phyloP scores from a whole-genome alignment of 192 early-diverging fungal genomes.

The Backusella mclennaniae region DNA sequence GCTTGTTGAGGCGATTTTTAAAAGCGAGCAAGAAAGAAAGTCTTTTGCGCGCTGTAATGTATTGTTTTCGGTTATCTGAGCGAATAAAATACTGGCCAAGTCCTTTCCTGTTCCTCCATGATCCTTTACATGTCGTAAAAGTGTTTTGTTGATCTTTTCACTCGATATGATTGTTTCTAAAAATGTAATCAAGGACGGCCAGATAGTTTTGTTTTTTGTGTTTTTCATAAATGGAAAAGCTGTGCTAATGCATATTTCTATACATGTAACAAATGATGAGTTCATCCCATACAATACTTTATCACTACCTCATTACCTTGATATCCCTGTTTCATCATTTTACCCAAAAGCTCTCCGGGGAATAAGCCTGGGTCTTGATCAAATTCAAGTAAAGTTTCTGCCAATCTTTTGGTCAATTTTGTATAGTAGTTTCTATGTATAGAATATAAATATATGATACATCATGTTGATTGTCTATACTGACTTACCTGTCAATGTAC shows the following conservation, averaged over 20 bases:
- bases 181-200: not conserved
- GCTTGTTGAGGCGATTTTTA: not conserved
- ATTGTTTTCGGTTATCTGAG: not conserved
- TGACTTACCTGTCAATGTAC: constrained; percentile 13
- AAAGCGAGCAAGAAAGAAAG: not conserved
- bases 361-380: not conserved
- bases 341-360: not conserved
- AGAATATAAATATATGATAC: too few relatives aligned
- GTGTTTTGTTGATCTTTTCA: not conserved
- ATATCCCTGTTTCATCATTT: constrained; percentile 18
- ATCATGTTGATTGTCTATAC: too few relatives aligned
- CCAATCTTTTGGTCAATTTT: not conserved
- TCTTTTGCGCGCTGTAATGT: not conserved
- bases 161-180: not conserved
- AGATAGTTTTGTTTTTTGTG: not conserved
- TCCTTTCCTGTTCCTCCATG: not conserved
- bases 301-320: not conserved
- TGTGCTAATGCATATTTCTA: not conserved
- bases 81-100: not conserved
- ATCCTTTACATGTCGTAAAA: not conserved
- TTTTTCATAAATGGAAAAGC: not conserved
- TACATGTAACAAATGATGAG: not conserved
- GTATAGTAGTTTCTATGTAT: constrained; percentile 7
- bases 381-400: not conserved
- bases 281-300: not conserved